Percentiles rank a stretch among this genome's conserved stretches.
phyloP scores from a whole-genome alignment of 2,329 filamentous ascomycete species.

The Colletotrichum sp. region DNA sequence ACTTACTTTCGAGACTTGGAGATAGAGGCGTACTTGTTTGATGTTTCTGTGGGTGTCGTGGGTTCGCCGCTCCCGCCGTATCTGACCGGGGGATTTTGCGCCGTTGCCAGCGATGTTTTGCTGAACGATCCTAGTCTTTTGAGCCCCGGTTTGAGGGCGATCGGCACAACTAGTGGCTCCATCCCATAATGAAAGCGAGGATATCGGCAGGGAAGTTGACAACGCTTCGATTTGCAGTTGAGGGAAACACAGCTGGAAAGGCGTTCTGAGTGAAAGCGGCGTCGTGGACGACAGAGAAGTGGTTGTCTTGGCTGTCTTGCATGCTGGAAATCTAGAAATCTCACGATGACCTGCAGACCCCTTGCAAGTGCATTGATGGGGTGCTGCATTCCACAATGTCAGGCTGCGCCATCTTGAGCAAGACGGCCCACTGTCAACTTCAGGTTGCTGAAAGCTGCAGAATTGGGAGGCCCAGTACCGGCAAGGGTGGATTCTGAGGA shows the following conservation, averaged over 20 bases:
- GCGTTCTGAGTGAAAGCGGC: not conserved
- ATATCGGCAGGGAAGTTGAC: not conserved
- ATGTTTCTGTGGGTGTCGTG: not conserved
- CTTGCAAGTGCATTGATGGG: slow-evolving; percentile 4
- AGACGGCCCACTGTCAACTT: not conserved
- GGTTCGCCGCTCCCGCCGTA: not conserved
- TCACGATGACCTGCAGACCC: slow-evolving; percentile 10
- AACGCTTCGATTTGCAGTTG: not conserved
- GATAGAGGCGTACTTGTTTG: not conserved
- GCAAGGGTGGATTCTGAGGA: not conserved
- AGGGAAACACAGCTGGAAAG: not conserved
- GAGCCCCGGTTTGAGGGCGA: not conserved
- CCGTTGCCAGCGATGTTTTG: not conserved
- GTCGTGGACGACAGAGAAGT: not conserved
- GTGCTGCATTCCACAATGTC: not conserved
- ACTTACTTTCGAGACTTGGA: not conserved
- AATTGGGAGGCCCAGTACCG: not conserved
- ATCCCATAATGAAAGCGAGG: not conserved
- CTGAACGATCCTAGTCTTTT: not conserved
- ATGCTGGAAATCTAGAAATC: not conserved
- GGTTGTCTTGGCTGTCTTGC: slow-evolving; percentile 10
- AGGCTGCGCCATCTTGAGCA: not conserved
- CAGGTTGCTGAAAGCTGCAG: not conserved
- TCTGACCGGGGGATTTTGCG: not conserved
- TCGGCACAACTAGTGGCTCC: slow-evolving; percentile 7